A percentile compares a stretch with the other conserved stretches of the same genome.
Evolutionary conservation across 2,329 filamentous ascomycete genomes (phyloP).

Genomic region (Microsporum audouinii): DNA sequence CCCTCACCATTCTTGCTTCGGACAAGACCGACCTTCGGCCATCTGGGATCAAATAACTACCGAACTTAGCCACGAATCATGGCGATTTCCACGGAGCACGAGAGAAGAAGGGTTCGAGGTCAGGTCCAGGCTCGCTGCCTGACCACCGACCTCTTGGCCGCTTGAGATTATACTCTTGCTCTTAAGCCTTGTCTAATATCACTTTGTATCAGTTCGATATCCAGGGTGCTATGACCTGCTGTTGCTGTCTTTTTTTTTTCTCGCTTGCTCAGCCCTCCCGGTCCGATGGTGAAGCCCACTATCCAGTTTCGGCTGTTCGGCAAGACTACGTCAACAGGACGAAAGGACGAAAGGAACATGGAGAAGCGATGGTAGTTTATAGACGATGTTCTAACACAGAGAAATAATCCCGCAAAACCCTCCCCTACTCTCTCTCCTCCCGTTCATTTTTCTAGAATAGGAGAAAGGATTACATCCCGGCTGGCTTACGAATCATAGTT

Average conservation of each 20-base stretch:
- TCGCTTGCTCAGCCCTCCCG: not conserved
- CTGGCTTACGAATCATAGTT: not conserved
- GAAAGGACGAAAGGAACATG: not conserved
- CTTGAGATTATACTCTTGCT: not conserved
- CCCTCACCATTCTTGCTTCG: not conserved
- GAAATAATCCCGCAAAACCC: not conserved
- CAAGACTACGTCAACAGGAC: not conserved
- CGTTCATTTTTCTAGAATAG: not conserved
- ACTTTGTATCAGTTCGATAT: not conserved
- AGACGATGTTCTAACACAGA: not conserved
- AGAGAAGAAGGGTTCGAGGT: not conserved
- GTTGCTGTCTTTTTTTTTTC: not conserved
- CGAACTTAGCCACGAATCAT: not conserved
- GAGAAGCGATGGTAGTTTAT: not conserved
- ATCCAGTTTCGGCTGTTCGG: not conserved
- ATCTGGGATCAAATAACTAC: not conserved
- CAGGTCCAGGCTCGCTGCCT: not conserved
- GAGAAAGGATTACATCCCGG: not conserved
- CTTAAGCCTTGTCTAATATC: not conserved
- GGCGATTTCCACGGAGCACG: not conserved
- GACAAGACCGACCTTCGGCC: conserved; percentile 1
- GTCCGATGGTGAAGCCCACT: not conserved
- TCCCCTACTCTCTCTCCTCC: not conserved
- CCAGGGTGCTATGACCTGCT: conserved; percentile 2
- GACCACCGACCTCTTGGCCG: not conserved